Evolutionary conservation across 2,329 filamentous ascomycete species (phyloP).

Genomic region (Trichophyton rubrum): DNA sequence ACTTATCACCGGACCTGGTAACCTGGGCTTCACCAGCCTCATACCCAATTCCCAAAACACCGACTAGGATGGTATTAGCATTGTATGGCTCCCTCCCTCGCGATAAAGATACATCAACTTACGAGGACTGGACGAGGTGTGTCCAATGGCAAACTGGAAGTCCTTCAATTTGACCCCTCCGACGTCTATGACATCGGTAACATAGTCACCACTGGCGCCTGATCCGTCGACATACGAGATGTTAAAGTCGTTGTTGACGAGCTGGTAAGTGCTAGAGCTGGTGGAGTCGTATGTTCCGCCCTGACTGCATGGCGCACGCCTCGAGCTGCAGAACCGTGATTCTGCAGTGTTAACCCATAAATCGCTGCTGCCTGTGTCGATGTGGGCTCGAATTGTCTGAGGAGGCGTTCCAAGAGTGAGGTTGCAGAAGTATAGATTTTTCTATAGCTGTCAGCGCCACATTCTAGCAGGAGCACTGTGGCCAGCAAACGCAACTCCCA

Average conservation of each 20-base stretch:
- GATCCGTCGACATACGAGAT: conserved; percentile 80
- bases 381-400: conserved; percentile 43
- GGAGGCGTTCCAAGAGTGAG: conserved; percentile 45
- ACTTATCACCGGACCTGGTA: conserved; percentile 34
- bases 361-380: conserved; percentile 53
- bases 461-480: not conserved
- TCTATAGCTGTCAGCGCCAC: conserved; percentile 15
- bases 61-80: conserved; percentile 36
- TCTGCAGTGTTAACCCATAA: conserved; percentile 53
- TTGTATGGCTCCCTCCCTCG: not conserved
- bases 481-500: not conserved
- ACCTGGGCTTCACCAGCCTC: conserved; percentile 63
- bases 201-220: conserved; percentile 66
- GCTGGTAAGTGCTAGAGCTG: conserved; percentile 62
- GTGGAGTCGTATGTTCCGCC: conserved; percentile 59
- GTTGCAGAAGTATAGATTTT: conserved; percentile 49
- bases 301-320: conserved; percentile 41
- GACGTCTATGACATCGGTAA: conserved; percentile 54
- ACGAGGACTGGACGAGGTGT: conserved; percentile 37
- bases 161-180: conserved; percentile 38
- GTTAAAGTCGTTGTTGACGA: conserved; percentile 65
- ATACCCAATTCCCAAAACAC: conserved; percentile 81
- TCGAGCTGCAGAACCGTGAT: conserved; percentile 47
- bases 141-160: conserved; percentile 50
- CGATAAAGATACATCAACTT: not conserved